phyloP scores from a whole-genome alignment of 2,329 filamentous ascomycete species.

The Dryadomyces sulphureus region DNA sequence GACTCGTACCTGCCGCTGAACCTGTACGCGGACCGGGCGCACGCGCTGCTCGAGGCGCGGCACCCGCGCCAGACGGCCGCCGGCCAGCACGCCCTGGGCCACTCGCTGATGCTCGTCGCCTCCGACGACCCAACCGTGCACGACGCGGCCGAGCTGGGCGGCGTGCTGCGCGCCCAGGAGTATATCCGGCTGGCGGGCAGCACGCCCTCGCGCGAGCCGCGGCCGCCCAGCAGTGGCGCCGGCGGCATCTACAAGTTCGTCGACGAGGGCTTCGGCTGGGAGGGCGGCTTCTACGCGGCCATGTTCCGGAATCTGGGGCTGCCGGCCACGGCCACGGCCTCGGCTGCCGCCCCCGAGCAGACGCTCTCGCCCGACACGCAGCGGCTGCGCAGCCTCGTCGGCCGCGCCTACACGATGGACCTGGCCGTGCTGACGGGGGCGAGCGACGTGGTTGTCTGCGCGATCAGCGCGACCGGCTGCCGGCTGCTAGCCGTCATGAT shows the following conservation, averaged over 20 bases:
- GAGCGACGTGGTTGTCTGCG: conserved; percentile 61
- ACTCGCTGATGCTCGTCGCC: conserved; percentile 47
- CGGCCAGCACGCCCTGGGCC: conserved; percentile 24
- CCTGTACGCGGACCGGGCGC: conserved; percentile 47
- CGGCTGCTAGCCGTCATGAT: conserved; percentile 70
- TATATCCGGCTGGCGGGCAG: conserved; percentile 63
- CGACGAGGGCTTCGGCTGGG: conserved; percentile 70
- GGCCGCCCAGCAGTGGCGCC: conserved; percentile 19
- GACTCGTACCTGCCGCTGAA: conserved; percentile 65
- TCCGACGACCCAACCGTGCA: conserved; percentile 73
- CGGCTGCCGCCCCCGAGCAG: neutral
- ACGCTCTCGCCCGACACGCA: conserved; percentile 38
- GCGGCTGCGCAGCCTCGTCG: conserved; percentile 57
- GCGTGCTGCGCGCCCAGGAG: conserved; percentile 49
- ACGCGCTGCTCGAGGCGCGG: conserved; percentile 34
- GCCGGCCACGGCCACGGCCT: neutral
- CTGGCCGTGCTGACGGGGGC: conserved; percentile 55
- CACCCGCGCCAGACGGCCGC: conserved; percentile 14
- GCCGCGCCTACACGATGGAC: conserved; percentile 70
- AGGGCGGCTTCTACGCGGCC: conserved; percentile 70
- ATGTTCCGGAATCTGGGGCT: conserved; percentile 69
- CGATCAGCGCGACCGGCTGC: conserved; percentile 58
- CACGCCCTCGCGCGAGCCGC: conserved; percentile 12
- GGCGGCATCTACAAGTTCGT: conserved; percentile 47
- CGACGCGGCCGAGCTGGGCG: conserved; percentile 45